phyloP scores from a whole-genome alignment of 805 yeast species.

The Candida peoriensis region DNA sequence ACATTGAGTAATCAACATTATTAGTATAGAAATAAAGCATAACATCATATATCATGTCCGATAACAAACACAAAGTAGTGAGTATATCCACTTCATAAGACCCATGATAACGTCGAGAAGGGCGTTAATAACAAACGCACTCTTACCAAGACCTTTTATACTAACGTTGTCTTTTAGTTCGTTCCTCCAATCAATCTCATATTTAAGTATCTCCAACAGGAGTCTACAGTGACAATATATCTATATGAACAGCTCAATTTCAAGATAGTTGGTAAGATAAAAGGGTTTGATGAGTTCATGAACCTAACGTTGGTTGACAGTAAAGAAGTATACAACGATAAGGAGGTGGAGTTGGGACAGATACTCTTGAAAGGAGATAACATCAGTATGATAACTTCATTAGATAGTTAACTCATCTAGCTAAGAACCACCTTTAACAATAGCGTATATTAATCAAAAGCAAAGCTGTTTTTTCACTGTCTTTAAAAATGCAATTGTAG shows the following conservation, averaged over 20 bases:
- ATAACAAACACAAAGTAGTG: neutral
- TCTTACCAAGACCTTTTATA: neutral
- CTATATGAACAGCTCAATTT: slow-evolving; percentile 76
- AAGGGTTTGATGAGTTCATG: slow-evolving; percentile 98
- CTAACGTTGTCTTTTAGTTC: slow-evolving; percentile 30
- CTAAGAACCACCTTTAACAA: no score
- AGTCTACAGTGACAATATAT: slow-evolving; percentile 79
- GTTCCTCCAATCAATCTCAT: slow-evolving; percentile 91
- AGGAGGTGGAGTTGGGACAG: slow-evolving; percentile 58
- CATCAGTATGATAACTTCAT: slow-evolving; percentile 61
- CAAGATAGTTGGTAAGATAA: slow-evolving; percentile 75
- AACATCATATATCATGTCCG: slow-evolving; percentile 1
- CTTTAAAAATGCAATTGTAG: no score
- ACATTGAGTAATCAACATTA: no score
- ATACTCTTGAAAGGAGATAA: slow-evolving; percentile 91
- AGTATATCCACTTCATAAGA: neutral
- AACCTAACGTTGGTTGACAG: slow-evolving; percentile 65
- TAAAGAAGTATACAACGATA: slow-evolving; percentile 54
- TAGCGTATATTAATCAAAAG: no score
- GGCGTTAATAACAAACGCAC: no score
- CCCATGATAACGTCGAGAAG: neutral
- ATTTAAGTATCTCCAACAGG: slow-evolving; percentile 82
- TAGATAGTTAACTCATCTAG: no score
- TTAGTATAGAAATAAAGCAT: no score
- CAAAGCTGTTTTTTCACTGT: no score